Conservation (phyloP, 2,329 filamentous ascomycete species). For the Phaeosphaeria sp. region DNA sequence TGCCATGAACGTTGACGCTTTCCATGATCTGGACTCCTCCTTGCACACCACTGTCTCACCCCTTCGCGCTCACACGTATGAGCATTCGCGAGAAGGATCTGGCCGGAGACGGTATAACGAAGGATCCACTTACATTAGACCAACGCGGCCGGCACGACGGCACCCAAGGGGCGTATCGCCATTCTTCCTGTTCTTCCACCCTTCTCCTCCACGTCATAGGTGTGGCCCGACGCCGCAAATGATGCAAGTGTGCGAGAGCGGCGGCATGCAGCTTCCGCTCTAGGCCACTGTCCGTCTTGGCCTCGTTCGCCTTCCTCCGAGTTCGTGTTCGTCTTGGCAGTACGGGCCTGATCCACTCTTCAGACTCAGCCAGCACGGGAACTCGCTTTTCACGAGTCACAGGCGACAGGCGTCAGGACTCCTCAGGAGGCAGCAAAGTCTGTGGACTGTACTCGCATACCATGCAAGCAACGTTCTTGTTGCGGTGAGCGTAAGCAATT, state of each 20-base stretch:
- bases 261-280: not conserved
- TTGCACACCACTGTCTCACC: not conserved
- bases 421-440: too few species aligned
- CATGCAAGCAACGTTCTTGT: not conserved
- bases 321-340: not conserved
- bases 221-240: not conserved
- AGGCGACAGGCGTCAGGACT: not conserved
- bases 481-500: not conserved
- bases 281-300: not conserved
- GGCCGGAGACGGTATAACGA: not conserved
- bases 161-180: constrained; percentile 7
- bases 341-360: not conserved
- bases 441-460: not conserved
- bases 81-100: not conserved
- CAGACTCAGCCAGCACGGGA: not conserved
- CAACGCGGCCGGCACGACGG: constrained; percentile 8
- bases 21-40: not conserved
- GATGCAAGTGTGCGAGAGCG: not conserved
- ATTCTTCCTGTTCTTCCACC: constrained; percentile 1
- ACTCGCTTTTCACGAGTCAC: not conserved
- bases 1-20: not conserved
- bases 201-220: not conserved
- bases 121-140: not conserved
- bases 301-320: not conserved
- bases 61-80: not conserved